These are phyloP conservation scores for Murraya koenigii DNA, from an alignment of 345 rosid species.

Conservation along the genomic window DNA sequence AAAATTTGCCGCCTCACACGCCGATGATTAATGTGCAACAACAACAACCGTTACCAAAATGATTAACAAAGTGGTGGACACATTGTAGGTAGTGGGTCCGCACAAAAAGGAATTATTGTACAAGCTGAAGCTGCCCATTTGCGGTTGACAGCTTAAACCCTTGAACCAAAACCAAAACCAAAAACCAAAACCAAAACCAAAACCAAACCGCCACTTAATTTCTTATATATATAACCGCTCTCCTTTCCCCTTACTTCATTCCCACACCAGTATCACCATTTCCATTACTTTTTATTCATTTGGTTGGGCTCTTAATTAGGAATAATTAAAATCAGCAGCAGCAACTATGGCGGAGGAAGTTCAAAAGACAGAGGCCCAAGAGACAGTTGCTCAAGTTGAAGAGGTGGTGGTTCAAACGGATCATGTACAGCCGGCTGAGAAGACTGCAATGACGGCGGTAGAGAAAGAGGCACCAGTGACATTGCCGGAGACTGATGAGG, in stretches of 20 bases:
- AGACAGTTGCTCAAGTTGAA: not conserved
- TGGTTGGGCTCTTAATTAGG: not conserved
- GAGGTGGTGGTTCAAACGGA: conserved; percentile 3
- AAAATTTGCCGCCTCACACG: not conserved
- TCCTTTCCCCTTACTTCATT: not conserved
- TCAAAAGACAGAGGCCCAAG: not conserved
- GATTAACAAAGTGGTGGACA: not conserved
- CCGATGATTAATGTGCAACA: conserved; percentile 9
- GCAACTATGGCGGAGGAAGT: conserved; percentile 4
- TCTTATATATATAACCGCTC: not conserved
- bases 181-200: not conserved
- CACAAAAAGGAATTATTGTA: not conserved
- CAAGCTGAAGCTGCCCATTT: not conserved
- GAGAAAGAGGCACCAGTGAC: not conserved
- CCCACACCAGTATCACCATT: not conserved
- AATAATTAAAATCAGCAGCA: not conserved
- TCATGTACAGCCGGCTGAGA: not conserved
- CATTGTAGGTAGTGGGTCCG: conserved; percentile 5
- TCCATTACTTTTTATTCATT: not conserved
- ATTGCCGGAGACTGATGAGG: conserved; percentile 1
- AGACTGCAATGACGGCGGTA: not conserved
- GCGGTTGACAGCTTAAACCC: not conserved
- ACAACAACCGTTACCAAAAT: not conserved
- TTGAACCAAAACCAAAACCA: not conserved
- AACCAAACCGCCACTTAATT: not conserved